Base-by-base conservation (phyloP, 2,329 filamentous ascomycete genomes). In the Trichoderma hamatum region DNA sequence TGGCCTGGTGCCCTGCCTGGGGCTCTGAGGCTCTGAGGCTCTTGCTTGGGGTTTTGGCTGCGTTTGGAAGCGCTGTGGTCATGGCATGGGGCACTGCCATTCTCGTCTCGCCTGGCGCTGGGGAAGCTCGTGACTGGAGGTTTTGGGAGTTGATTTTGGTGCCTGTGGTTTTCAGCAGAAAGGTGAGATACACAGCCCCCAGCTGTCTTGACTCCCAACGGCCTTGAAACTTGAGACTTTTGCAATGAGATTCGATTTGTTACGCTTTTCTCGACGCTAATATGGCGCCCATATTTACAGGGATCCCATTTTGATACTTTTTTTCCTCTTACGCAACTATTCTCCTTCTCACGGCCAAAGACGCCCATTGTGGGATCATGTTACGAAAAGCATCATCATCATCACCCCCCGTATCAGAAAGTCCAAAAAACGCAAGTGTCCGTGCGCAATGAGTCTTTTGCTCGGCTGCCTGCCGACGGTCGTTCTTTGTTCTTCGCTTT, bases 51-150 rank as follows among this genome's bases (percentile, higher is more conserved):
- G 43, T 39, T 39, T 66, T 30, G 59, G 21, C 19, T 19, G 39
- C 39, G 39, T 9, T 43, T 43, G 39, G 39, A n/a, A 19, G 39
- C 9, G 19, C 19, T n/a, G 19, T 3, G 19, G 39, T 3, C 39
- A n/a, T n/a, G 55, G 34, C 21, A 28, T 21, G 19, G 39, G 61
- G 66, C 66, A 62, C 55, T 55, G 66, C 66, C 56, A 32, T 54
- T 4, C 21, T 49, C 16, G 26, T 36, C n/a, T 43, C 16, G 62
- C 62, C 62, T 55, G 21, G 21, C 30, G 30, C 24, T 34, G 3
- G 19, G 46, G 7, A 13, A 49, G 46, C 61, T n/a, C 52, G 51
- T 66, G 52, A 56, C 62, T 7, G 5, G 14, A 24, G 24, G 14
- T 34, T 46, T 16, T 24, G 3, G 14, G 19, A 16, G 19, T 43